These are phyloP conservation scores for Vigna trinervia DNA, from an alignment of 306 rosid species.

Conservation along the genomic window DNA sequence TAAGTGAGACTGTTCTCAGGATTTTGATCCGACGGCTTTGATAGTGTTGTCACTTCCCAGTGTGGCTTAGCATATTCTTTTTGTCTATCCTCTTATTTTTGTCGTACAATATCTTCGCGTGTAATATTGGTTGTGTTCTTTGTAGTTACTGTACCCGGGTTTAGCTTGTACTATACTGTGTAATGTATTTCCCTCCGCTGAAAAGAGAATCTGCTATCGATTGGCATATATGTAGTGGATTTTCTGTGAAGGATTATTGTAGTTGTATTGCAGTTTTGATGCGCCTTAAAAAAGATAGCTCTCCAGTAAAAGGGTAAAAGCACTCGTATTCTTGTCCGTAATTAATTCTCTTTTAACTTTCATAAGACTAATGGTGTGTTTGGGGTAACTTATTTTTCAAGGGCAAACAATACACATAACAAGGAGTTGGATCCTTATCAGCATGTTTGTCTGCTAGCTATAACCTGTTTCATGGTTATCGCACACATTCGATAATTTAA, in stretches of 20 bases:
- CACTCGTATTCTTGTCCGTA: background rate
- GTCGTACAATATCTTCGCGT: slow-evolving; percentile 20
- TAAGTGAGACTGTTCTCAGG: slow-evolving; percentile 59
- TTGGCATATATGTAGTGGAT: slow-evolving; percentile 27
- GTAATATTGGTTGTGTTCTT: slow-evolving; percentile 36
- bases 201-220: slow-evolving; percentile 20
- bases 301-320: background rate
- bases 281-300: background rate
- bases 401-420: too few relatives aligned
- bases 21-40: slow-evolving; percentile 41
- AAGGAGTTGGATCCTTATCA: background rate
- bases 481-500: background rate
- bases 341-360: background rate
- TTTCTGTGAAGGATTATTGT: background rate
- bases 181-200: slow-evolving; percentile 26
- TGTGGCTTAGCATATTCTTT: slow-evolving; percentile 52
- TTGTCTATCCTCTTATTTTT: slow-evolving; percentile 23
- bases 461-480: too few relatives aligned
- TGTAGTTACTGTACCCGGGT: slow-evolving; percentile 35
- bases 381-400: too few relatives aligned
- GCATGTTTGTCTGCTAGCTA: background rate
- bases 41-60: slow-evolving; percentile 32
- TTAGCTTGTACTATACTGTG: slow-evolving; percentile 23
- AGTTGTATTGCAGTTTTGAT: background rate
- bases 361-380: background rate